These are phyloP conservation scores for Solanum chmielewskii DNA, from an alignment of 257 asterid species.

Conservation along the genomic window DNA sequence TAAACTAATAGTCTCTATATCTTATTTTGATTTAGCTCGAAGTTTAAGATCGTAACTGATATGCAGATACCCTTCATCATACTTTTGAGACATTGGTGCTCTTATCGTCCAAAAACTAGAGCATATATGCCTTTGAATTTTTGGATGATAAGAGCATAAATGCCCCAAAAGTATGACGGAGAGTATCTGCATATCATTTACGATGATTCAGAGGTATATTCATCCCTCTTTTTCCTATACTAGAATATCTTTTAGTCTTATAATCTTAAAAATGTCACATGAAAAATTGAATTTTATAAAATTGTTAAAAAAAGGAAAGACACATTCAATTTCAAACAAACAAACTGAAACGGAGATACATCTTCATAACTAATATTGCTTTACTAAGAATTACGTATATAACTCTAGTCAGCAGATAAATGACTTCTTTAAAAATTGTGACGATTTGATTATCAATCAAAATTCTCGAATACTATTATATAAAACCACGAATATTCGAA, in stretches of 20 bases:
- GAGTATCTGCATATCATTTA: too few relatives aligned
- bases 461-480: neutral
- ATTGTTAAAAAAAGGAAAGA: neutral
- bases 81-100: too few relatives aligned
- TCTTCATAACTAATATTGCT: neutral
- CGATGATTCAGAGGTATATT: too few relatives aligned
- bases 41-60: neutral
- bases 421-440: neutral
- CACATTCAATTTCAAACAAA: neutral
- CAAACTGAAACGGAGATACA: neutral
- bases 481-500: neutral
- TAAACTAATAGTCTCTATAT: neutral
- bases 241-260: neutral
- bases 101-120: too few relatives aligned
- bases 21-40: accelerated
- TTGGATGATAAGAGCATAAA: accelerated
- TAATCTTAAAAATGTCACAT: too few relatives aligned
- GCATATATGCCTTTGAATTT: too few relatives aligned
- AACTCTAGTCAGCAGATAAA: neutral
- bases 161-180: too few relatives aligned
- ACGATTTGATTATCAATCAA: neutral
- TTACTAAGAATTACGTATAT: accelerated
- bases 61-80: too few relatives aligned
- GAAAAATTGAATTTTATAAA: too few relatives aligned
- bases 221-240: neutral